Evolutionary conservation across 768 basidiomycete genomes (phyloP).

Genomic region (Pleurotus djamor): DNA sequence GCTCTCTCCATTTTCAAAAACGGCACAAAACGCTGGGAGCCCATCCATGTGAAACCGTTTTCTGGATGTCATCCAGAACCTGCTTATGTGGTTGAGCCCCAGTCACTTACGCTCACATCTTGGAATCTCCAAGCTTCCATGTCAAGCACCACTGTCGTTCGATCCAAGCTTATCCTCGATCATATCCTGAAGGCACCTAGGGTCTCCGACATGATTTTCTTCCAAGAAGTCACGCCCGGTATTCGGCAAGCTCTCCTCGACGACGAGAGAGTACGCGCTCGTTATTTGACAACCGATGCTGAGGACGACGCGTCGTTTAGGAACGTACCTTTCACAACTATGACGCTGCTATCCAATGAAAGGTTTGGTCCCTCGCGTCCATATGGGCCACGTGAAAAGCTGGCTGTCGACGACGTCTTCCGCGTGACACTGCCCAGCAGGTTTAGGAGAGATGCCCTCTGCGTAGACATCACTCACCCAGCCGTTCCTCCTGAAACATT

Average conservation of each 20-base stretch:
- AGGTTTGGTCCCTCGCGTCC: conserved; percentile 23
- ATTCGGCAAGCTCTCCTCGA: conserved; percentile 28
- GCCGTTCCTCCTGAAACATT: conserved; percentile 16
- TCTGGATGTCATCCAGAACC: too few species aligned
- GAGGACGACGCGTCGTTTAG: conserved; percentile 32
- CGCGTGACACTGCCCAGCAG: conserved; percentile 31
- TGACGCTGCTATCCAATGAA: conserved; percentile 31
- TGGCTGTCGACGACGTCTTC: conserved; percentile 23
- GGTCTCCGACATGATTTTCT: conserved; percentile 31
- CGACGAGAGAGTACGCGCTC: conserved; percentile 27
- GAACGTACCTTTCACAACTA: conserved; percentile 29
- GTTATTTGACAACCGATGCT: conserved; percentile 32
- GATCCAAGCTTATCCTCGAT: conserved; percentile 29
- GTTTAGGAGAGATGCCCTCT: conserved; percentile 34
- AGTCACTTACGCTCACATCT: conserved; percentile 26
- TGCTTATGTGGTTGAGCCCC: too few species aligned
- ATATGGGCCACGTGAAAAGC: conserved; percentile 17
- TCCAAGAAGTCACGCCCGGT: conserved; percentile 33
- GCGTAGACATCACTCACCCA: conserved; percentile 28
- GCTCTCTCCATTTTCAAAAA: too few species aligned
- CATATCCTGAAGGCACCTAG: conserved; percentile 27
- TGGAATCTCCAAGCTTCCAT: conserved; percentile 33
- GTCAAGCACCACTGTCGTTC: conserved; percentile 22
- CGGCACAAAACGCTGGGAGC: too few species aligned
- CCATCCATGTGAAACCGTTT: too few species aligned